A percentile compares a stretch with the other conserved stretches of the same genome.
phyloP scores from a whole-genome alignment of 768 basidiomycete species.

The Tubosaeta sp. region DNA sequence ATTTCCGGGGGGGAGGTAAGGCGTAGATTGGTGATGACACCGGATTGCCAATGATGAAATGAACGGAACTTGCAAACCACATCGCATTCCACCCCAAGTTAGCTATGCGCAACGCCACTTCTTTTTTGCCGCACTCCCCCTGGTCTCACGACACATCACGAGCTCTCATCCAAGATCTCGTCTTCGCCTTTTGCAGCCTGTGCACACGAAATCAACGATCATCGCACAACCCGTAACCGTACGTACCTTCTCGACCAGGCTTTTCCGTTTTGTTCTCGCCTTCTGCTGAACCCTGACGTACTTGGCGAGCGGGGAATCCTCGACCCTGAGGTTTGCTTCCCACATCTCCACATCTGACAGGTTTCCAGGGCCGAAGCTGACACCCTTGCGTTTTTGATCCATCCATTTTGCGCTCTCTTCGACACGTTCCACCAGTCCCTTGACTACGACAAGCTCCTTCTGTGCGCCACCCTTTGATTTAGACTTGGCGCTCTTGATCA shows the following conservation, averaged over 20 bases:
- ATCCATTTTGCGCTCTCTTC: slow-evolving; percentile 84
- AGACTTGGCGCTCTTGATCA: slow-evolving; percentile 59
- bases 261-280: slow-evolving; percentile 67
- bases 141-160: neutral
- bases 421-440: slow-evolving; percentile 78
- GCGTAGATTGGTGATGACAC: neutral
- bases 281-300: slow-evolving; percentile 81
- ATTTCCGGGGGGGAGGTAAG: neutral
- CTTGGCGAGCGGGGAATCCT: slow-evolving; percentile 73
- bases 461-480: slow-evolving; percentile 30
- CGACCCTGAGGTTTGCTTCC: slow-evolving; percentile 59
- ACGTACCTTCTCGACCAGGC: slow-evolving; percentile 69
- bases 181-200: slow-evolving; percentile 70
- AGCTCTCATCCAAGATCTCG: slow-evolving; percentile 56
- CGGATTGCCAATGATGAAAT: neutral
- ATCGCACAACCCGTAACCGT: neutral
- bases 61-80: slow-evolving; percentile 1
- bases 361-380: slow-evolving; percentile 73
- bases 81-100: neutral
- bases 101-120: neutral
- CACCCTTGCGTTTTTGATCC: slow-evolving; percentile 61
- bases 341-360: slow-evolving; percentile 67
- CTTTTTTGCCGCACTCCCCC: neutral
- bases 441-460: slow-evolving; percentile 63
- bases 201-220: slow-evolving; percentile 16